These are phyloP conservation scores for Lagenaria siceraria DNA, from an alignment of 306 rosid genomes.

Conservation along the genomic window DNA sequence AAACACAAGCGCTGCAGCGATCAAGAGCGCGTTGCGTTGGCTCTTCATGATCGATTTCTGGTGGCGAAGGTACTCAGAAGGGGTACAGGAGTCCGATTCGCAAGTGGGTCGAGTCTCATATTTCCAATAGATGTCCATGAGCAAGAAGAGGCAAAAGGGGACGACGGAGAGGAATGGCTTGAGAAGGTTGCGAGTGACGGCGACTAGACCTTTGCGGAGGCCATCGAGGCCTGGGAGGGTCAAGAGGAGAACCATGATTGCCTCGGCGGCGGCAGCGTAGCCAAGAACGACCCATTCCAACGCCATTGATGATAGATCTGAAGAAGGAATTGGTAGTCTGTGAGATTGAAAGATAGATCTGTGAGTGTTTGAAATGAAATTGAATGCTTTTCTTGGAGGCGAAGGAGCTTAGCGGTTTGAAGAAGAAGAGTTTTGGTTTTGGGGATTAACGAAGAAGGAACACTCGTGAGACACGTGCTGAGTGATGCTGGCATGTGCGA, in stretches of 20 bases:
- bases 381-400: neutral
- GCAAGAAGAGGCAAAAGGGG: constrained; percentile 79
- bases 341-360: neutral
- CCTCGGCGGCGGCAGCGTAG: constrained; percentile 92
- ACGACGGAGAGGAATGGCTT: constrained; percentile 94
- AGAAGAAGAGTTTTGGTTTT: neutral
- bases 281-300: constrained; percentile 95
- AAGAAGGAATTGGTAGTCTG: neutral
- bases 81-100: constrained; percentile 62
- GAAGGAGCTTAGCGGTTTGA: neutral
- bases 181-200: constrained; percentile 77
- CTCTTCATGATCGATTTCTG: constrained; percentile 98
- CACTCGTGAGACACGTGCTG: neutral
- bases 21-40: constrained; percentile 90
- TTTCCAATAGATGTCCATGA: constrained; percentile 96
- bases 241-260: constrained; percentile 84
- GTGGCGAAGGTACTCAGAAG: constrained; percentile 76
- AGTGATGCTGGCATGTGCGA: neutral
- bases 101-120: constrained; percentile 78
- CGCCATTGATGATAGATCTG: constrained; percentile 40
- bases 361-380: neutral
- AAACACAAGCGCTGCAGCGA: constrained; percentile 70
- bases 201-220: constrained; percentile 74
- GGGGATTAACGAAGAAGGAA: neutral
- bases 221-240: constrained; percentile 84